phyloP scores from a whole-genome alignment of 2,329 filamentous ascomycete genomes.

The Fusarium austroafricanum region DNA sequence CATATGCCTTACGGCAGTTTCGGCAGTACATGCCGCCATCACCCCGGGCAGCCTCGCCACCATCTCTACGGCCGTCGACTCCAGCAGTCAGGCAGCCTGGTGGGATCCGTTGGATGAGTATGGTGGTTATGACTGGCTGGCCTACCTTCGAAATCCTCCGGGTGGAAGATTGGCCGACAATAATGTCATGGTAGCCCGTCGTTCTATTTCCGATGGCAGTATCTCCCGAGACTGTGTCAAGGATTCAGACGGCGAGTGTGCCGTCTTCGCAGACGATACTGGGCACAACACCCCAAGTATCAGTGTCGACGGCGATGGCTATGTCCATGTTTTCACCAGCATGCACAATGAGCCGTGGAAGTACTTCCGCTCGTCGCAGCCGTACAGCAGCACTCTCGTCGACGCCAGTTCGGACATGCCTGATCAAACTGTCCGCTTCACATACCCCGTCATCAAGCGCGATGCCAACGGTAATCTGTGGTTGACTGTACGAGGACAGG shows the following conservation, averaged over 20 bases:
- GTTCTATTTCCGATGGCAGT: slow-evolving; percentile 28
- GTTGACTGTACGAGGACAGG: slow-evolving; percentile 24
- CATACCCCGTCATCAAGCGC: slow-evolving; percentile 26
- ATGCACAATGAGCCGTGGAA: slow-evolving; percentile 46
- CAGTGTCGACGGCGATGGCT: slow-evolving; percentile 38
- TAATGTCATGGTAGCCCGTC: slow-evolving; percentile 45
- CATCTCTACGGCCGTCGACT: slow-evolving; percentile 33
- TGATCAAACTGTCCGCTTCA: slow-evolving; percentile 29
- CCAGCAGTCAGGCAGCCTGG: slow-evolving; percentile 42
- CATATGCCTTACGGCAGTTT: not conserved
- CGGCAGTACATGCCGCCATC: not conserved
- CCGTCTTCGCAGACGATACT: slow-evolving; percentile 40
- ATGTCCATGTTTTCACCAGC: slow-evolving; percentile 45
- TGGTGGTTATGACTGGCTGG: slow-evolving; percentile 39
- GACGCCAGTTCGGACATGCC: slow-evolving; percentile 39
- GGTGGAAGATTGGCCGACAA: slow-evolving; percentile 38
- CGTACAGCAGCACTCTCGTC: slow-evolving; percentile 39
- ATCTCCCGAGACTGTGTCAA: slow-evolving; percentile 42
- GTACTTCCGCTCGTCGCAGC: slow-evolving; percentile 39
- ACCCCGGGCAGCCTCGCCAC: slow-evolving; percentile 2
- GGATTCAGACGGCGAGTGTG: slow-evolving; percentile 30
- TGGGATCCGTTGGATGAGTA: slow-evolving; percentile 45
- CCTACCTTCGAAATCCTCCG: slow-evolving; percentile 42
- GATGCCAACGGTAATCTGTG: slow-evolving; percentile 10
- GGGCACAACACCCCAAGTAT: slow-evolving; percentile 38